Percentiles rank a stretch among this genome's conserved stretches.
These are phyloP conservation scores for Colletotrichum lini DNA, from an alignment of 2,329 filamentous ascomycete genomes.

Conservation along the genomic window DNA sequence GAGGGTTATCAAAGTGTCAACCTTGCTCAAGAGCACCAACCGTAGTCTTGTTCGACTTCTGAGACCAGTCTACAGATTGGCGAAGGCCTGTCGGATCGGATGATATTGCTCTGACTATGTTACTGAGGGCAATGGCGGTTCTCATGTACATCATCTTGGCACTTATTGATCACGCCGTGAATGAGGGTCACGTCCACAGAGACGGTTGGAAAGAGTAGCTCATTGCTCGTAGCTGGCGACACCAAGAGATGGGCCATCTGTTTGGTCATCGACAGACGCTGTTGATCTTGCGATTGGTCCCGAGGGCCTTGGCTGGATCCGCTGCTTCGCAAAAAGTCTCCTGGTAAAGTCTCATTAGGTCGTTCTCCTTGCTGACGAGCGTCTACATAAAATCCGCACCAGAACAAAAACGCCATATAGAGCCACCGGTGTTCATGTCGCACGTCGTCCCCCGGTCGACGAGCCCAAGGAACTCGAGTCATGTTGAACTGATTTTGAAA, in stretches of 20 bases:
- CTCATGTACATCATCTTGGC: background rate
- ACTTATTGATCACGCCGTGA: background rate
- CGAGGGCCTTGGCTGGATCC: no score
- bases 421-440: no score
- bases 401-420: no score
- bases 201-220: background rate
- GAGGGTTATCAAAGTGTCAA: background rate
- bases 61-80: background rate
- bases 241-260: no score
- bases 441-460: background rate
- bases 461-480: background rate
- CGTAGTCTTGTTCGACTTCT: background rate
- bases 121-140: background rate
- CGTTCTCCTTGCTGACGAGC: no score
- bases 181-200: no score
- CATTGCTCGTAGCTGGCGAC: background rate
- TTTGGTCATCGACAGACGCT: no score
- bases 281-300: no score
- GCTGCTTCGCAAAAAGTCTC: no score
- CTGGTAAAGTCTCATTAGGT: no score
- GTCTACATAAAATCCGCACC: no score
- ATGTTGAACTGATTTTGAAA: conserved; percentile 31
- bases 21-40: background rate
- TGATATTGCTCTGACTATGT: background rate
- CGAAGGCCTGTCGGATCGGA: background rate